phyloP scores from a whole-genome alignment of 2,329 filamentous ascomycete genomes.

The Elsinoe perseae region DNA sequence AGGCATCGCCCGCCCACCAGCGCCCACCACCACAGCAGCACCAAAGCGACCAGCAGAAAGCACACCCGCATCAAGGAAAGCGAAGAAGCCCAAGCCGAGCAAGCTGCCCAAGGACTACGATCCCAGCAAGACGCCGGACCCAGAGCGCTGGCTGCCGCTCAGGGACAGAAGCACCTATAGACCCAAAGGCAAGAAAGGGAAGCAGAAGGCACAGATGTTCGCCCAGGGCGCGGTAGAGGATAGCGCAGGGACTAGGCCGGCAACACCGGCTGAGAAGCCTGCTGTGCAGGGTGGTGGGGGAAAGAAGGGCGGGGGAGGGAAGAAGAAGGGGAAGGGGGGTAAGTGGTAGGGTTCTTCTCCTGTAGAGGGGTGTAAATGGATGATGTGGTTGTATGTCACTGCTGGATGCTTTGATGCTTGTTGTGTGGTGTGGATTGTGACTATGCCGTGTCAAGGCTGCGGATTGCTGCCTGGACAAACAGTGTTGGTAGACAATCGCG shows the following conservation, averaged over 20 bases:
- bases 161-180: conserved; percentile 81
- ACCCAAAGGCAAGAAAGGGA: conserved; percentile 84
- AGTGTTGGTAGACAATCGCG: background rate
- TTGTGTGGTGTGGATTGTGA: too few species aligned
- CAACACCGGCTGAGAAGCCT: conserved; percentile 28
- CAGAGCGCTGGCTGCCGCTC: conserved; percentile 87
- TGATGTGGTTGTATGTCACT: background rate
- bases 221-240: conserved; percentile 76
- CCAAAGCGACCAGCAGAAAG: conserved; percentile 47
- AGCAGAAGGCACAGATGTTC: conserved; percentile 56
- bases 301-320: conserved; percentile 38
- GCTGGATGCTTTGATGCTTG: too few species aligned
- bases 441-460: too few species aligned
- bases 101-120: conserved; percentile 68
- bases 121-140: conserved; percentile 70
- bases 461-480: background rate
- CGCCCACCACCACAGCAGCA: conserved; percentile 20
- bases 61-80: conserved; percentile 40
- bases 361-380: background rate
- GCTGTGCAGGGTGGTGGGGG: conserved; percentile 40
- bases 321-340: conserved; percentile 27
- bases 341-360: conserved; percentile 17
- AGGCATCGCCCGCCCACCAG: conserved; percentile 48
- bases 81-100: conserved; percentile 51
- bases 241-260: conserved; percentile 27